Evolutionary conservation across 225 moss, liverwort and hornwort genomes (phyloP), one percentile per base, ranked within the genome.

Genomic region (Straminergon stramineum): DNA sequence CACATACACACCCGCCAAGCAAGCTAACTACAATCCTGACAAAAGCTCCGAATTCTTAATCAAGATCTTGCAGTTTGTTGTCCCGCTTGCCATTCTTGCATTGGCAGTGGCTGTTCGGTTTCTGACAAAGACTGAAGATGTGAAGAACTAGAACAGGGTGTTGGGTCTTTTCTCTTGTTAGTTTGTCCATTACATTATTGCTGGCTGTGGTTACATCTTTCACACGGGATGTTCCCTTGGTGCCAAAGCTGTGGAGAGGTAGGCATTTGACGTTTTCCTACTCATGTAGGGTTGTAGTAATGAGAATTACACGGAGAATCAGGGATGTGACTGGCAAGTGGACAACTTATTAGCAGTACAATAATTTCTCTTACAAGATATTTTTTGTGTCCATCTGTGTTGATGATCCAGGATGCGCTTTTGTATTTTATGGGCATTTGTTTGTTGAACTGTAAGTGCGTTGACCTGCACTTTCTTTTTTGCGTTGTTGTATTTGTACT

Each of bases 51-150:
- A 98, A 90, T 98, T 98, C 61, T 88, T 98, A 60, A 96, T 98
- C 87, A 97, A 95, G 92, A 96, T 98, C 84, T 90, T 98, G 93
- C 98, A 98, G 87, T 98, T 98, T 84, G 23, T 98, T 88, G 98
- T 98, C 43, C 98, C 98, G 43, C 91, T 98, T 85, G 96, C 96
- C 14, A 98, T 98, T 86, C 93, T 98, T 85, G 98, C 90, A 28
- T 89, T 98, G 90, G 98, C 98, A 14, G 91, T 98, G 62, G 95
- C 94, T 39, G 97, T 97, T 80, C 96, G 97, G 30, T 97, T 95
- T 91, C 90, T 98, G 88, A 96, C 97, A 7, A 97, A 96, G 95
- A 95, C 90, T 73, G 97, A 97, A 83, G 96, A 98, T 86, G 70
- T 89, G 30, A 87, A 92, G 79, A 89, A 61, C 37, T 77, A 91